phyloP scores from a whole-genome alignment of 2,329 filamentous ascomycete genomes.

The Phialophora verrucosa region DNA sequence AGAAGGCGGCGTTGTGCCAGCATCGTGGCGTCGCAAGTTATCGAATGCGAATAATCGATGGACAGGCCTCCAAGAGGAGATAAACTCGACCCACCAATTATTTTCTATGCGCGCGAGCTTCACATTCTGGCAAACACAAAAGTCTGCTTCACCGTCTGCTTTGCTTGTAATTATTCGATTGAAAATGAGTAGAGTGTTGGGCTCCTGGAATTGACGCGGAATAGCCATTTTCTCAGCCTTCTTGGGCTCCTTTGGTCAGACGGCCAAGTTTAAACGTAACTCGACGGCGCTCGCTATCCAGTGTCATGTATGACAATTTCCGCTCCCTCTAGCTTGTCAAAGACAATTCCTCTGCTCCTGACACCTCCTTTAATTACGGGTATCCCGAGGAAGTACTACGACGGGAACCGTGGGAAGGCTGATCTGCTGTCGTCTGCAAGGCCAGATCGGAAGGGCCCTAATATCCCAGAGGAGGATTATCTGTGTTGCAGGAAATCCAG shows the following conservation, averaged over 20 bases:
- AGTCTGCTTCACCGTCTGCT: neutral
- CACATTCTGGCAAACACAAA: neutral
- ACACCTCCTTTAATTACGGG: constrained; percentile 67
- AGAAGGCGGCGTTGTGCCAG: neutral
- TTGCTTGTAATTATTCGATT: neutral
- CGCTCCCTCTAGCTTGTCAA: constrained; percentile 74
- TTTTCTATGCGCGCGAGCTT: neutral
- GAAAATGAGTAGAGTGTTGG: neutral
- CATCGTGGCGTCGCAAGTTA: neutral
- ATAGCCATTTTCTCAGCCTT: neutral
- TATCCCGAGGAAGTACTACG: constrained; percentile 75
- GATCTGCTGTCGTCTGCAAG: too few species aligned
- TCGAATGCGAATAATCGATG: neutral
- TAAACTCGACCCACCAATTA: neutral
- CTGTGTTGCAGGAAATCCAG: too few species aligned
- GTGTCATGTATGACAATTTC: constrained; percentile 73
- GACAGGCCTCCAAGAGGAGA: neutral
- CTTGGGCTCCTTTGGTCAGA: neutral
- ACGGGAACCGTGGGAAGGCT: constrained; percentile 69
- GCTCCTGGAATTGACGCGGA: neutral
- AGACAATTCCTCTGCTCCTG: constrained; percentile 63
- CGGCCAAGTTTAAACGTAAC: neutral
- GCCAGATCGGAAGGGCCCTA: too few species aligned
- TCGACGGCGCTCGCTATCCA: constrained; percentile 66
- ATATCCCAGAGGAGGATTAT: too few species aligned